Conservation (phyloP, 1,284 basidiomycete species). For the Farysia itapuensis region DNA sequence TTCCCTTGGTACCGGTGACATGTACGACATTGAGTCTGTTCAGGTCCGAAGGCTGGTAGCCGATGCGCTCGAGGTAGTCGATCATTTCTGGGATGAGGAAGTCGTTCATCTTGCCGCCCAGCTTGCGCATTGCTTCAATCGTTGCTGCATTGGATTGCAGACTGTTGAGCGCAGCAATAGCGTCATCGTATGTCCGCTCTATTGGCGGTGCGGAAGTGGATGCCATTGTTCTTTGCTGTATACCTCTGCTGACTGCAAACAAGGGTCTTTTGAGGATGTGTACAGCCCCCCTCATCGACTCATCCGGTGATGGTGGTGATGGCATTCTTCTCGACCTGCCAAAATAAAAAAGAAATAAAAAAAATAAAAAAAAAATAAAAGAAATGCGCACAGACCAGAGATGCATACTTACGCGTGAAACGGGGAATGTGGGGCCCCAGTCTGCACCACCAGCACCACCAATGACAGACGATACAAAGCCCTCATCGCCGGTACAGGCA, state of each 20-base stretch:
- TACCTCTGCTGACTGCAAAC: too few species aligned
- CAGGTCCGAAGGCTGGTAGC: slow-evolving; percentile 77
- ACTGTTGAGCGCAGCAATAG: slow-evolving; percentile 82
- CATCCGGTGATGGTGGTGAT: too few species aligned
- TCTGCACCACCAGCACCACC: too few species aligned
- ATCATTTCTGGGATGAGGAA: slow-evolving; percentile 84
- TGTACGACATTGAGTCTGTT: slow-evolving; percentile 91
- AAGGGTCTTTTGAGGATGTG: too few species aligned
- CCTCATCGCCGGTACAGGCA: too few species aligned
- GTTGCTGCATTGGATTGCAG: slow-evolving; percentile 92
- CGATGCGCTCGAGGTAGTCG: slow-evolving; percentile 84
- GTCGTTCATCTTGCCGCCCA: slow-evolving; percentile 70
- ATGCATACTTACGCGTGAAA: too few species aligned
- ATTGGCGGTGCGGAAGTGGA: too few species aligned
- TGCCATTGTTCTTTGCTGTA: too few species aligned
- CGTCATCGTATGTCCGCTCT: slow-evolving; percentile 73
- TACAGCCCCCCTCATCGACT: too few species aligned
- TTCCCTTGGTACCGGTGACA: slow-evolving; percentile 97
- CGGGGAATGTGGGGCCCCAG: too few species aligned
- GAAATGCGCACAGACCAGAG: neutral
- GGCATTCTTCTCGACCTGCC: too few species aligned
- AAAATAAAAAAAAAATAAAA: neutral
- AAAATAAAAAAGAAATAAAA: neutral
- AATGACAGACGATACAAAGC: too few species aligned
- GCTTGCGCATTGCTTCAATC: slow-evolving; percentile 78